These are phyloP conservation scores for Dipteronia sinensis DNA, from an alignment of 345 rosid species.

Conservation along the genomic window DNA sequence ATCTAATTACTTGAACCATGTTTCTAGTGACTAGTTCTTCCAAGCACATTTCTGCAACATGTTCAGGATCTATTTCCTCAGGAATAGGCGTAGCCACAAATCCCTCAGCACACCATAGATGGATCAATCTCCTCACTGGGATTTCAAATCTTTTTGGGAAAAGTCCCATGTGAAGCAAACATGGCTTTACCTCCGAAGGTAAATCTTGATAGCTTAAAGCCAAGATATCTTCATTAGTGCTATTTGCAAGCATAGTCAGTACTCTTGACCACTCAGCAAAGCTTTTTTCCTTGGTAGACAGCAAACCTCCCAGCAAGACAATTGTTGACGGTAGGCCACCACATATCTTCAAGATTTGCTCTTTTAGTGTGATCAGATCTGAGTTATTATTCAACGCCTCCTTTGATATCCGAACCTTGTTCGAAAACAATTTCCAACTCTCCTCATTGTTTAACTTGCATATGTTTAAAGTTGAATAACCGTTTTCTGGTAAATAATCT, in stretches of 20 bases:
- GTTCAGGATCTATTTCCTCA: constrained; percentile 7
- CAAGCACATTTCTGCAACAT: constrained; percentile 17
- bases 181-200: constrained; percentile 22
- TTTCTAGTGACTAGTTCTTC: constrained; percentile 23
- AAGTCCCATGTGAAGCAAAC: constrained; percentile 37
- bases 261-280: not conserved
- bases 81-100: not conserved
- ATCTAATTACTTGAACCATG: constrained; percentile 31
- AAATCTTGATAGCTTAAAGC: constrained; percentile 26
- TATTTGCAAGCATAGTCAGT: not conserved
- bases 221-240: constrained; percentile 16
- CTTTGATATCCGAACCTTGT: not conserved
- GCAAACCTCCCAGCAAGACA: not conserved
- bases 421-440: not conserved
- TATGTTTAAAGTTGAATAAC: not conserved
- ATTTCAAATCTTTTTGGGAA: constrained; percentile 32
- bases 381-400: not conserved
- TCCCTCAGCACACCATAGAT: constrained; percentile 45
- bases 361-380: not conserved
- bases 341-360: not conserved
- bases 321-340: not conserved
- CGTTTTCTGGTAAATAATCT: not conserved
- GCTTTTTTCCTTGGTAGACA: not conserved
- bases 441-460: not conserved
- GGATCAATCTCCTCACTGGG: constrained; percentile 39